Evolutionary conservation across 106 monocot species (phyloP).

Genomic region (Dendrobium chrysotoxum): DNA sequence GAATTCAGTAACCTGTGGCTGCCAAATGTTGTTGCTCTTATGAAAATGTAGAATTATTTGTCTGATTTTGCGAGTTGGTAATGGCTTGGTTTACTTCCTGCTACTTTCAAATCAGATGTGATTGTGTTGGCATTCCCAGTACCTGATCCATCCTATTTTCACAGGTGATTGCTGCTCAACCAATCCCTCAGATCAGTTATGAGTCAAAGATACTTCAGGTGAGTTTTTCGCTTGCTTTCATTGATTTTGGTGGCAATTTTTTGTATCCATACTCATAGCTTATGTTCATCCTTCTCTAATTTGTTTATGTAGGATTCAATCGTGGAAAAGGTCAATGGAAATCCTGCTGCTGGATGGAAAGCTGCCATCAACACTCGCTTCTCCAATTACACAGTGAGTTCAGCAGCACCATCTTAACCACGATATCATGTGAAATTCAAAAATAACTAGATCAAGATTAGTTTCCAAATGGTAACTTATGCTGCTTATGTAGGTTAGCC

Average conservation of each 20-base stretch:
- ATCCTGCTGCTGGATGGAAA: slow-evolving; percentile 65
- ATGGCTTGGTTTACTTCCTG: too few species aligned
- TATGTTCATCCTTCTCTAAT: not conserved
- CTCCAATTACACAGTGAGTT: slow-evolving; percentile 61
- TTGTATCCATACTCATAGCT: not conserved
- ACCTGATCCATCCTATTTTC: too few species aligned
- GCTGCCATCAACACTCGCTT: slow-evolving; percentile 58
- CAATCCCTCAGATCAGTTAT: slow-evolving; percentile 12
- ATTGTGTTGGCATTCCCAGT: too few species aligned
- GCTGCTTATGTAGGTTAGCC: slow-evolving; percentile 31
- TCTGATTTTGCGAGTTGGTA: too few species aligned
- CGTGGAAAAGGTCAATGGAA: slow-evolving; percentile 41
- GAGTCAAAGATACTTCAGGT: slow-evolving; percentile 45
- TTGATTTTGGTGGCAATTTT: not conserved
- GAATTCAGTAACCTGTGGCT: too few species aligned
- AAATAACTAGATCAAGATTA: not conserved
- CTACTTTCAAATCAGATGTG: too few species aligned
- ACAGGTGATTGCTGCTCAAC: slow-evolving; percentile 43
- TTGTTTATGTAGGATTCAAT: slow-evolving; percentile 45
- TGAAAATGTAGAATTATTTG: too few species aligned
- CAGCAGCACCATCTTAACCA: not conserved
- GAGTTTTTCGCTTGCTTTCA: not conserved
- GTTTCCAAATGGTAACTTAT: not conserved
- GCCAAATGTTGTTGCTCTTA: too few species aligned
- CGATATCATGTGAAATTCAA: not conserved